Base-by-base conservation (phyloP, 768 basidiomycete genomes). In the Leccinum rimulosum region DNA sequence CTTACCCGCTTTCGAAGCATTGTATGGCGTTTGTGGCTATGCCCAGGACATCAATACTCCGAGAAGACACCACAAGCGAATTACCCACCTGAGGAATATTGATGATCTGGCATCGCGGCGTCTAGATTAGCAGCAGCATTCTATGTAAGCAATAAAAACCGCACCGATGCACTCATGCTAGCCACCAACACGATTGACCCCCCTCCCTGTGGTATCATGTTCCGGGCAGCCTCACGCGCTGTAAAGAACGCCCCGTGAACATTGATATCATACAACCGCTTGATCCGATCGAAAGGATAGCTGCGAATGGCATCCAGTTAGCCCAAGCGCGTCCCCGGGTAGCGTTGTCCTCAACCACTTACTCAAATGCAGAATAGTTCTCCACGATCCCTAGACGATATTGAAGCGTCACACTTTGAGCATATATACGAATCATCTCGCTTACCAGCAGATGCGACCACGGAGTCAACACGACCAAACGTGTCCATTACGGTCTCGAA, bases 221-320 rank as follows among this genome's bases (percentile, higher is more conserved):
- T 80, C 64, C 88, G 87, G 50, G 95, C 95, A 2, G 91, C 95
- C 74, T 98, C 95, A 28, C 96, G 87, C 10, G 96, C 96, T n/a
- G 94, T 96, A 77, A 89, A 96, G 78, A 92, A 95, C 14, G 86
- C 85, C 56, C 95, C 95, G 71, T 97, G 92, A 47, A 98, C 91
- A 68, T 98, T 98, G 79, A 98, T 85, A 67, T 94, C 93, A 70
- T 89, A 91, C 56, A 98, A 77, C 56, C 85, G 84, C 72, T 87
- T 88, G 66, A 93, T 85, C 54, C 89, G 87, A 61, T 93, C 89
- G 54, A 86, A 84, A 3, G 95, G 95, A 76, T 98, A 94, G 50
- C 89, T 91, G 52, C 43, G n/a, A 50, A 53, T 19, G 27, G 43
- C 22, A 25, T 17, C 15, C 17, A 7, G 3, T 66, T 36, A 68